Percentiles rank a stretch among this genome's conserved stretches.
Conservation (phyloP, 306 rosid species). For the Herpetospermum pedunculosum region DNA sequence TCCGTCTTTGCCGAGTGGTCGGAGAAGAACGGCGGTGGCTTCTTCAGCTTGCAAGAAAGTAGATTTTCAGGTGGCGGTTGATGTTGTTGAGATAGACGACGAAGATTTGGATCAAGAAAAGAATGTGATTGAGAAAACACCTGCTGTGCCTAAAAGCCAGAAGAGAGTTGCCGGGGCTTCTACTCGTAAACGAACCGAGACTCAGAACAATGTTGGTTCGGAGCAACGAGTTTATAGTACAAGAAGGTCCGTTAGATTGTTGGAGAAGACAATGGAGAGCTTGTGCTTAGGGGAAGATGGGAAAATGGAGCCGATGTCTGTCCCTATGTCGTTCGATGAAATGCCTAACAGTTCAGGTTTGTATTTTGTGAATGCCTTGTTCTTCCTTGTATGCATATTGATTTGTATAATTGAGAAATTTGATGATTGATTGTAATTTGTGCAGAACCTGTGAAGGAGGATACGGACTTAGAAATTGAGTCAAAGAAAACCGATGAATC, state of each 20-base stretch:
- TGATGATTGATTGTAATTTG: neutral
- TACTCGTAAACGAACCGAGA: constrained; percentile 15
- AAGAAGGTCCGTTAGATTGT: constrained; percentile 50
- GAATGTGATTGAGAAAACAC: constrained; percentile 26
- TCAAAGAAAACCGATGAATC: constrained; percentile 15
- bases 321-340: constrained; percentile 30
- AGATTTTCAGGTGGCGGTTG: constrained; percentile 15
- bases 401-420: neutral
- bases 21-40: constrained; percentile 19
- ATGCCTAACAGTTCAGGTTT: constrained; percentile 10
- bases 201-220: constrained; percentile 12
- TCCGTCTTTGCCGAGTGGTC: constrained; percentile 30
- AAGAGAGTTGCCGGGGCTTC: constrained; percentile 24
- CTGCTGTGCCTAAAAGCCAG: constrained; percentile 31
- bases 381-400: neutral
- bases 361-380: neutral
- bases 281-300: constrained; percentile 29
- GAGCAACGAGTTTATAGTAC: constrained; percentile 40
- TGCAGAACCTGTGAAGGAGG: neutral
- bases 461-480: constrained; percentile 9
- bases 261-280: constrained; percentile 46
- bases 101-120: constrained; percentile 15
- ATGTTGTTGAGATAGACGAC: constrained; percentile 8
- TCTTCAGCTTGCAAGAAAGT: constrained; percentile 24
- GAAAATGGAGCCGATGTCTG: constrained; percentile 14